Conservation (phyloP, 169 alveolate species). For the Plasmodium blacklocki region DNA sequence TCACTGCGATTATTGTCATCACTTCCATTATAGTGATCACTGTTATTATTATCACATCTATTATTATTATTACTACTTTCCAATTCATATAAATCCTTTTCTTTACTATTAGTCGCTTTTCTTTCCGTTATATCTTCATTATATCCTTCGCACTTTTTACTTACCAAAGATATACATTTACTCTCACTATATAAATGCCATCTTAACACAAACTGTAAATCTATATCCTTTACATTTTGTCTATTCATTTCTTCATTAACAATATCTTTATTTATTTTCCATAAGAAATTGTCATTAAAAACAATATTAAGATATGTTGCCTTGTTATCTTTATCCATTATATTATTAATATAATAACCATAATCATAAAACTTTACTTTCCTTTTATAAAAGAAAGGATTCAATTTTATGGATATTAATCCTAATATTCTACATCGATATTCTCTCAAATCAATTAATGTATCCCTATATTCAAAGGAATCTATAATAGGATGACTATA, state of each 20-base stretch:
- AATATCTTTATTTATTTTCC: slow-evolving; percentile 71
- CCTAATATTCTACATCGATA: slow-evolving; percentile 85
- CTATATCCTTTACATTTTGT: slow-evolving; percentile 74
- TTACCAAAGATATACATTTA: slow-evolving; percentile 38
- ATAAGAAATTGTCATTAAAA: slow-evolving; percentile 36
- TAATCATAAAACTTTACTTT: slow-evolving; percentile 74
- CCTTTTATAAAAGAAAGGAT: slow-evolving; percentile 78
- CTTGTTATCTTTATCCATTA: slow-evolving; percentile 33
- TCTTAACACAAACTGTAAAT: slow-evolving; percentile 77
- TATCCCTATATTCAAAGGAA: slow-evolving; percentile 82
- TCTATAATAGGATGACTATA: slow-evolving; percentile 80
- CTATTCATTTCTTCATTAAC: slow-evolving; percentile 75
- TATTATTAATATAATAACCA: slow-evolving; percentile 54
- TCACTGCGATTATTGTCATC: background rate
- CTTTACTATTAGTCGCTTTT: background rate
- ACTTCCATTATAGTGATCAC: background rate
- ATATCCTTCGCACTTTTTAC: background rate
- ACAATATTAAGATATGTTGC: slow-evolving; percentile 22
- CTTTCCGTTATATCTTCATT: background rate
- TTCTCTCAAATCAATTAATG: slow-evolving; percentile 83
- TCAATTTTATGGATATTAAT: slow-evolving; percentile 78
- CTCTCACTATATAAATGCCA: slow-evolving; percentile 81
- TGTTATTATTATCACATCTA: background rate
- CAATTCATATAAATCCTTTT: background rate
- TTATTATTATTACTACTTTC: background rate